Evolutionary conservation across 2,329 filamentous ascomycete species (phyloP).

Genomic region (Aspergillus novoparasiticus): DNA sequence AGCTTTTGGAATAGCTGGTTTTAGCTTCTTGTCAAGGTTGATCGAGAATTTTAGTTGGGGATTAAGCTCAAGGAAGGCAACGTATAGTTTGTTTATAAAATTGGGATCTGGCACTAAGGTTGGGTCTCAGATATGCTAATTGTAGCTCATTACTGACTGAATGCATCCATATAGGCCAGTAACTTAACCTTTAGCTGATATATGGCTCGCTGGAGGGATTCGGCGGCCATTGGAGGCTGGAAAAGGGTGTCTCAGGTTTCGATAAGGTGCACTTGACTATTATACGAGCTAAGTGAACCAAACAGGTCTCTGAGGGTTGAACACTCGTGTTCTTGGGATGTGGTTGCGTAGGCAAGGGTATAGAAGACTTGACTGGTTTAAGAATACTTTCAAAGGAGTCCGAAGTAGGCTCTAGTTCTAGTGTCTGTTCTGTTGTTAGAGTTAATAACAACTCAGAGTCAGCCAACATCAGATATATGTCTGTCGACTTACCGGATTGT

Average conservation of each 20-base stretch:
- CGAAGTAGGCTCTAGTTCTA: too few relatives aligned
- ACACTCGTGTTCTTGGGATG: not conserved
- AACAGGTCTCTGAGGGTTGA: not conserved
- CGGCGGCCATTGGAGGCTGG: not conserved
- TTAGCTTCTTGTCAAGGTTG: not conserved
- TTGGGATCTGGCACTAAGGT: not conserved
- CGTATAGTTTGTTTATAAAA: not conserved
- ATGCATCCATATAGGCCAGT: not conserved
- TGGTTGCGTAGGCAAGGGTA: not conserved
- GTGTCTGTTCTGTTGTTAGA: too few relatives aligned
- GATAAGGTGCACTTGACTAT: not conserved
- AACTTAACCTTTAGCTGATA: not conserved
- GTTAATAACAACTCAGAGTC: too few relatives aligned
- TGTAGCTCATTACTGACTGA: not conserved
- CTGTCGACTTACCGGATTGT: too few relatives aligned
- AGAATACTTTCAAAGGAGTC: too few relatives aligned
- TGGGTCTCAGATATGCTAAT: not conserved
- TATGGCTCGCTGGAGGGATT: not conserved
- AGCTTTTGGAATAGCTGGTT: not conserved
- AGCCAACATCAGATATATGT: not conserved
- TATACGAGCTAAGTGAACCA: not conserved
- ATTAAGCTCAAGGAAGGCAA: not conserved
- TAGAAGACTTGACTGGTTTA: not conserved
- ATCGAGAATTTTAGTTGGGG: not conserved
- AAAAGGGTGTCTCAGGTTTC: not conserved